A percentile compares a stretch with the other conserved stretches of the same genome.
Conservation (phyloP, 2,329 filamentous ascomycete genomes). For the Colletotrichum sp. region DNA sequence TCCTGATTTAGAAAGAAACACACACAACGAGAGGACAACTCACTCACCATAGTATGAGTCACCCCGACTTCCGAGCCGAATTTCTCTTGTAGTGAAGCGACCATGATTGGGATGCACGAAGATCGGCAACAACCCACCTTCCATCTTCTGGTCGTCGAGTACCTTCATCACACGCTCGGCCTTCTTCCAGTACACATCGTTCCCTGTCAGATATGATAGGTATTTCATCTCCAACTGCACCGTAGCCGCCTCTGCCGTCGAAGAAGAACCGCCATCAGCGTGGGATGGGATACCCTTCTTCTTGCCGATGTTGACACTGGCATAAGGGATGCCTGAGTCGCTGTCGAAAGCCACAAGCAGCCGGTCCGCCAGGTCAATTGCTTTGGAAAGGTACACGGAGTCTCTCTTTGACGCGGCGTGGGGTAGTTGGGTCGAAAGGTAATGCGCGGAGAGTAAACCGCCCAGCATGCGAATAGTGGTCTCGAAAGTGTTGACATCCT, state of each 20-base stretch:
- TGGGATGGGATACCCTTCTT: slow-evolving; percentile 80
- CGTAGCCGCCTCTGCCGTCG: slow-evolving; percentile 72
- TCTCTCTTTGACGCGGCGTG: not conserved
- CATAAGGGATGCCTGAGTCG: slow-evolving; percentile 82
- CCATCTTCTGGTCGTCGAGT: slow-evolving; percentile 78
- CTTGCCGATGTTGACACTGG: slow-evolving; percentile 86
- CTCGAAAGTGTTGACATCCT: slow-evolving; percentile 79
- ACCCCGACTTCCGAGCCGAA: slow-evolving; percentile 89
- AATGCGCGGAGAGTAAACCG: slow-evolving; percentile 35
- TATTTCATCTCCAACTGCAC: not conserved
- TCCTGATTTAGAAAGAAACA: not conserved
- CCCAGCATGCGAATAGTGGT: slow-evolving; percentile 82
- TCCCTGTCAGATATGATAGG: not conserved
- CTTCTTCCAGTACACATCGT: not conserved
- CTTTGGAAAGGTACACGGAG: not conserved
- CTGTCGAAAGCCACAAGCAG: slow-evolving; percentile 88
- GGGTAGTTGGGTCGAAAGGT: not conserved
- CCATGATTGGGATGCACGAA: slow-evolving; percentile 83
- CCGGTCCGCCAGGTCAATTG: slow-evolving; percentile 60
- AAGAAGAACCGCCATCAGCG: slow-evolving; percentile 84
- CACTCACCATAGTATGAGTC: slow-evolving; percentile 81
- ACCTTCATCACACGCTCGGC: slow-evolving; percentile 70
- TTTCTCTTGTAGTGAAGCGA: slow-evolving; percentile 80
- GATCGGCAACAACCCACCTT: slow-evolving; percentile 89
- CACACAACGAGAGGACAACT: slow-evolving; percentile 35